Percentiles rank a stretch among this genome's conserved stretches.
Conservation (phyloP, 192 early-diverging fungal species). For the Helicostylum pulchrum region DNA sequence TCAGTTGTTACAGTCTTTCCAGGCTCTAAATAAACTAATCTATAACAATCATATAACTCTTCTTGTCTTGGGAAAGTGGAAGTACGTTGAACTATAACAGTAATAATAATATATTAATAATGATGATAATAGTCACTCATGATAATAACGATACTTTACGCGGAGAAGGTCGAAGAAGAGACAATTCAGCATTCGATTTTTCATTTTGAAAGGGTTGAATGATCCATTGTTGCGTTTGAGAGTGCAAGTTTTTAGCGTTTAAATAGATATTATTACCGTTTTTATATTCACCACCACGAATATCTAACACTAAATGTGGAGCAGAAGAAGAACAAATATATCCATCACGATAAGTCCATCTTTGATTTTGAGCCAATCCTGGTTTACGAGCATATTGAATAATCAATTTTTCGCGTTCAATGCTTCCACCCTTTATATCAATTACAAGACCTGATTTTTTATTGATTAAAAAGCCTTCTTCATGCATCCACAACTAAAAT, state of each 20-base stretch:
- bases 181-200: constrained; percentile 19
- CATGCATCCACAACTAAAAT: constrained; percentile 31
- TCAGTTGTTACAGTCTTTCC: background rate
- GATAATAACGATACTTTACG: background rate
- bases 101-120: background rate
- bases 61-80: constrained; percentile 20
- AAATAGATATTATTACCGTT: constrained; percentile 17
- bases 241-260: constrained; percentile 4
- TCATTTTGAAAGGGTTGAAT: constrained; percentile 29
- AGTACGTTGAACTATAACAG: constrained; percentile 5
- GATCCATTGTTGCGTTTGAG: constrained; percentile 23
- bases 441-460: constrained; percentile 31
- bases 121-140: background rate
- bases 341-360: constrained; percentile 32
- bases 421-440: constrained; percentile 25
- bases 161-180: constrained; percentile 22
- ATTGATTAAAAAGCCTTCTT: constrained; percentile 32
- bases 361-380: constrained; percentile 28
- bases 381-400: constrained; percentile 31
- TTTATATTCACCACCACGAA: constrained; percentile 23
- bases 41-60: constrained; percentile 23
- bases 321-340: constrained; percentile 17
- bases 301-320: constrained; percentile 26
- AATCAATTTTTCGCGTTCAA: constrained; percentile 26
- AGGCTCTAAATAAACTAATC: constrained; percentile 15